Evolutionary conservation across 176 grass and related monocot genomes (phyloP).

Genomic region (Oryza brachyantha): DNA sequence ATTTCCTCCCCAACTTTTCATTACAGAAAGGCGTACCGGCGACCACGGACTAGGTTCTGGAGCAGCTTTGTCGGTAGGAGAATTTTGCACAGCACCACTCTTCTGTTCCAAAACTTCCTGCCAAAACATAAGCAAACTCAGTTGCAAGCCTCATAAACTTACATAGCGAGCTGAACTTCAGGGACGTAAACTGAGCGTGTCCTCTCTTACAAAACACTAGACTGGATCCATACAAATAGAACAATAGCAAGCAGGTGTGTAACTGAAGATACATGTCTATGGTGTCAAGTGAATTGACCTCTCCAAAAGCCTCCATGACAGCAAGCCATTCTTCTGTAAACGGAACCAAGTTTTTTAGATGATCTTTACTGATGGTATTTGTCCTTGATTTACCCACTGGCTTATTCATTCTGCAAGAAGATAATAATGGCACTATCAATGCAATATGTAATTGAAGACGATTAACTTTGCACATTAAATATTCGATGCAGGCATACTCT

Average conservation of each 20-base stretch:
- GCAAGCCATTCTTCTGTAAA: slow-evolving; percentile 96
- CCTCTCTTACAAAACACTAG: not conserved
- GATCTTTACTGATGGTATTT: slow-evolving; percentile 40
- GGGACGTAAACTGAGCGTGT: not conserved
- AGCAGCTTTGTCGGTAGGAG: slow-evolving; percentile 60
- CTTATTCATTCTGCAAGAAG: slow-evolving; percentile 42
- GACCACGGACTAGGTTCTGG: slow-evolving; percentile 40
- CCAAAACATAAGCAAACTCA: slow-evolving; percentile 16
- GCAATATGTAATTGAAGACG: slow-evolving; percentile 19
- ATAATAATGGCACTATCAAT: slow-evolving; percentile 30
- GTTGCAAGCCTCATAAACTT: not conserved
- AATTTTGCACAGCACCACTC: slow-evolving; percentile 87
- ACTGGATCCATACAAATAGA: not conserved
- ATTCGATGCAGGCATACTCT: slow-evolving; percentile 36
- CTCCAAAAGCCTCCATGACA: slow-evolving; percentile 62
- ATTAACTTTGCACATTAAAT: too few relatives aligned
- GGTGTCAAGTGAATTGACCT: slow-evolving; percentile 53
- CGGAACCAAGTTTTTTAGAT: slow-evolving; percentile 47
- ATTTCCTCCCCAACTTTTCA: not conserved
- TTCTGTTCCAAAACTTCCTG: slow-evolving; percentile 72
- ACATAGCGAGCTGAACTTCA: slow-evolving; percentile 37
- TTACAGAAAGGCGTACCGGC: too few relatives aligned
- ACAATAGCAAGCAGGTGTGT: not conserved
- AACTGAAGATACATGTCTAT: not conserved
- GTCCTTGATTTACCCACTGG: not conserved